phyloP scores from a whole-genome alignment of 2,329 filamentous ascomycete species.

The Dactylellina sp. region DNA sequence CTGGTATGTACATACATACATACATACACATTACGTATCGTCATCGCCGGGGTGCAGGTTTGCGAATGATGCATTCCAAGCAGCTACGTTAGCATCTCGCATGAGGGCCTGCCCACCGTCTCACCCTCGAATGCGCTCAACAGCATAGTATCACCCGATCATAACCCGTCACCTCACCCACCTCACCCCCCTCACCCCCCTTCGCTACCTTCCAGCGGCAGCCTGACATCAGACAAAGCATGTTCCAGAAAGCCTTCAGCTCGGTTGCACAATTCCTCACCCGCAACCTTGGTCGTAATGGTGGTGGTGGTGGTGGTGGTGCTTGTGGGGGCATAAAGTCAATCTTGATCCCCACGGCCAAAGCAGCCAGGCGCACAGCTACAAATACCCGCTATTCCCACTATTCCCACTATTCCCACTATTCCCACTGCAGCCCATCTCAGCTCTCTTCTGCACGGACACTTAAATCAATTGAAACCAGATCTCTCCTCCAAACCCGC shows the following conservation, averaged over 20 bases:
- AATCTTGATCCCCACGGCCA: constrained; percentile 9
- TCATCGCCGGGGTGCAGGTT: constrained; percentile 5
- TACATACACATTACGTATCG: constrained; percentile 13
- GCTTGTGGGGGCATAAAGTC: constrained; percentile 28
- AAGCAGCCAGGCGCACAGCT: not conserved
- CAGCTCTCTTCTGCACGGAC: not conserved
- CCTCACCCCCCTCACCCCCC: constrained; percentile 1
- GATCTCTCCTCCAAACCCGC: not conserved
- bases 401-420: constrained; percentile 18
- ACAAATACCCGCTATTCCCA: no score
- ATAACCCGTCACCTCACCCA: constrained; percentile 33
- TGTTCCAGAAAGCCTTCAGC: constrained; percentile 31
- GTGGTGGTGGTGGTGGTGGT: constrained; percentile 25
- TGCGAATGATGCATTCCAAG: not conserved
- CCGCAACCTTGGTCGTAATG: constrained; percentile 24
- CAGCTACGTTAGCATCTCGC: not conserved
- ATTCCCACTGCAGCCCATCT: constrained; percentile 17
- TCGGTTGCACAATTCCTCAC: constrained; percentile 49
- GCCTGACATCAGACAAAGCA: constrained; percentile 39
- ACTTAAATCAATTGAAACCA: not conserved
- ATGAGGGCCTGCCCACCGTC: constrained; percentile 38
- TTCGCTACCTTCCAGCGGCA: constrained; percentile 5
- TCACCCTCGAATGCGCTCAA: constrained; percentile 46
- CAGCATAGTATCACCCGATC: constrained; percentile 48
- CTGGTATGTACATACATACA: no score